Evolutionary conservation across 441 rosid genomes (phyloP).

Genomic region (Kokia cookei): DNA sequence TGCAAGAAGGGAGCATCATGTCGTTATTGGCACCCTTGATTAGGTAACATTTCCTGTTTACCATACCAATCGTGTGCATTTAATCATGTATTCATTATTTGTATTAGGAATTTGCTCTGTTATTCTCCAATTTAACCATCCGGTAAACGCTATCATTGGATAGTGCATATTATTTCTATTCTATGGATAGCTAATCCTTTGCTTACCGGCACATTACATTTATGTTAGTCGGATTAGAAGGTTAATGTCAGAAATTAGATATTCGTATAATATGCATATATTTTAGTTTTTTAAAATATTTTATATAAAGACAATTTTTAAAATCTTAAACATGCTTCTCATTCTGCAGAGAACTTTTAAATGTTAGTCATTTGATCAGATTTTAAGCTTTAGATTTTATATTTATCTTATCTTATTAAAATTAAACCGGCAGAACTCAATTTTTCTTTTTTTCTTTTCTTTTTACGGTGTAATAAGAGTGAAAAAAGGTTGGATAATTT

Average conservation of each 20-base stretch:
- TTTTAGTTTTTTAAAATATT: background rate
- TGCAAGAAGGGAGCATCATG: constrained; percentile 90
- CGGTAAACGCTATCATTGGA: constrained; percentile 19
- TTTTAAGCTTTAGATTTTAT: no score
- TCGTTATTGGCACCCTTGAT: constrained; percentile 75
- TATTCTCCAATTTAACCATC: constrained; percentile 19
- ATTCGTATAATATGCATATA: no score
- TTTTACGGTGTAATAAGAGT: no score
- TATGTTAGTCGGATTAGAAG: background rate
- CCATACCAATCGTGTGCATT: constrained; percentile 15
- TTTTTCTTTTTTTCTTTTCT: no score
- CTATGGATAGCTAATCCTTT: background rate
- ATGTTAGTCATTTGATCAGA: no score
- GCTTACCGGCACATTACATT: background rate
- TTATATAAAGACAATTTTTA: background rate
- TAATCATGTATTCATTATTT: constrained; percentile 28
- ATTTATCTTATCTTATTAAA: no score
- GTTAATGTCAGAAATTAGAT: background rate
- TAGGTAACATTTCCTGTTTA: background rate
- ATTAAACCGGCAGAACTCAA: no score
- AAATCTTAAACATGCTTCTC: background rate
- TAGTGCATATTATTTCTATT: background rate
- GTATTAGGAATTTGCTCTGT: constrained; percentile 13
- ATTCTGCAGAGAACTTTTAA: no score
- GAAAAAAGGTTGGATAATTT: no score